Percentiles rank a stretch among this genome's conserved stretches.
These are phyloP conservation scores for Lactarius akahatsu DNA, from an alignment of 768 basidiomycete genomes.

Conservation along the genomic window DNA sequence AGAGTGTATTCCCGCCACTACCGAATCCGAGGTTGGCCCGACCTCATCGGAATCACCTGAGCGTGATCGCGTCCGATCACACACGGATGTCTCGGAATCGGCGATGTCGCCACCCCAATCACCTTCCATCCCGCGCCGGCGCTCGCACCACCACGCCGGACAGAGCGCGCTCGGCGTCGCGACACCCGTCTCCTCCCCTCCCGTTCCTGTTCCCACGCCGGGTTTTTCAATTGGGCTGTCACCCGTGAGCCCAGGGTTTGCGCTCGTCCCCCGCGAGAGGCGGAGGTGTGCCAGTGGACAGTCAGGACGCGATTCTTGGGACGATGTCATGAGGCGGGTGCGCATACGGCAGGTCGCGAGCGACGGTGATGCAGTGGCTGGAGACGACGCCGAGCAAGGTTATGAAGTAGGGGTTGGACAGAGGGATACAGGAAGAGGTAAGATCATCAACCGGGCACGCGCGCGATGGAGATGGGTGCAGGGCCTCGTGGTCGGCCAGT, in stretches of 20 bases:
- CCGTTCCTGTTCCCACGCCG: slow-evolving; percentile 30
- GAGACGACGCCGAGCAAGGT: slow-evolving; percentile 10
- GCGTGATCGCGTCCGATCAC: slow-evolving; percentile 9
- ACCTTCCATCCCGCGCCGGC: slow-evolving; percentile 20
- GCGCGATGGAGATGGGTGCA: slow-evolving; percentile 16
- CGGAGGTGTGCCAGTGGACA: slow-evolving; percentile 44
- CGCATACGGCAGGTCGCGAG: slow-evolving; percentile 21
- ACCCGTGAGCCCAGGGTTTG: slow-evolving; percentile 75
- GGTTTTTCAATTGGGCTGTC: slow-evolving; percentile 78
- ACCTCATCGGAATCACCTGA: slow-evolving; percentile 14
- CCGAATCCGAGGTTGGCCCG: background rate
- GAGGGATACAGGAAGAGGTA: background rate
- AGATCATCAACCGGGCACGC: background rate
- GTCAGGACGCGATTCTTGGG: slow-evolving; percentile 18
- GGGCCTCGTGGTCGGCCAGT: background rate
- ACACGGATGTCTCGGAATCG: slow-evolving; percentile 11
- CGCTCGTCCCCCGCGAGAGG: slow-evolving; percentile 57
- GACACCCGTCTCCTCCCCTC: slow-evolving; percentile 9
- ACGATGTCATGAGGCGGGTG: slow-evolving; percentile 16
- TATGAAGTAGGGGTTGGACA: background rate
- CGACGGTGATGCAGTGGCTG: slow-evolving; percentile 7
- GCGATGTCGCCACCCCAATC: slow-evolving; percentile 12
- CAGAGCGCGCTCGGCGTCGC: slow-evolving; percentile 26
- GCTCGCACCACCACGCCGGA: slow-evolving; percentile 2
- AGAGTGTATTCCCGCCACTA: slow-evolving; percentile 1